Conservation (phyloP, 768 basidiomycete species). For the Suillus subluteus region DNA sequence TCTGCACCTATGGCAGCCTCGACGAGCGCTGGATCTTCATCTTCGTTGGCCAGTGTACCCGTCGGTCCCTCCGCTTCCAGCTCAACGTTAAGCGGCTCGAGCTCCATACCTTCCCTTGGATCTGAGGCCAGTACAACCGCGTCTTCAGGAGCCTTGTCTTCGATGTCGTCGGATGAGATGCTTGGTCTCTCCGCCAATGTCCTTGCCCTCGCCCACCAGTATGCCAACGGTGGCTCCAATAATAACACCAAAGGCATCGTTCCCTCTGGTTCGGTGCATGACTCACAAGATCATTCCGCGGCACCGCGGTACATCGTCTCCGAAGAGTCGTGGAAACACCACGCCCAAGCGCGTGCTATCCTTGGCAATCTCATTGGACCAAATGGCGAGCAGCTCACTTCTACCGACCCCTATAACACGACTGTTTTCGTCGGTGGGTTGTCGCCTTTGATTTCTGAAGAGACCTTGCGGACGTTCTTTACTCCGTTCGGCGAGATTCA, state of each 20-base stretch:
- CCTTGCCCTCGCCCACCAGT: slow-evolving; percentile 53
- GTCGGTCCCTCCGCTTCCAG: slow-evolving; percentile 48
- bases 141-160: slow-evolving; percentile 53
- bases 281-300: slow-evolving; percentile 43
- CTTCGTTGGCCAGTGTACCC: slow-evolving; percentile 33
- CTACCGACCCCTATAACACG: slow-evolving; percentile 94
- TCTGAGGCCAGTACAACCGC: slow-evolving; percentile 50
- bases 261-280: slow-evolving; percentile 44
- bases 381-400: slow-evolving; percentile 84
- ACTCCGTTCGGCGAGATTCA: slow-evolving; percentile 92
- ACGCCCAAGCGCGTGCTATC: slow-evolving; percentile 81
- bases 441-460: slow-evolving; percentile 87
- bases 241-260: slow-evolving; percentile 29
- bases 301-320: slow-evolving; percentile 60
- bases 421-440: slow-evolving; percentile 94
- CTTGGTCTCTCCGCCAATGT: slow-evolving; percentile 49
- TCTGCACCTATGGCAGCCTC: slow-evolving; percentile 67
- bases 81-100: slow-evolving; percentile 54
- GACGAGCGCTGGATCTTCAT: slow-evolving; percentile 24
- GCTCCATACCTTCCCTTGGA: slow-evolving; percentile 53
- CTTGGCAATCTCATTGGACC: slow-evolving; percentile 84
- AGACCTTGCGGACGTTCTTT: slow-evolving; percentile 89
- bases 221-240: slow-evolving; percentile 40
- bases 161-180: slow-evolving; percentile 57
- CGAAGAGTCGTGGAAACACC: slow-evolving; percentile 85